Percentiles rank a stretch among this genome's conserved stretches.
Conservation (phyloP, 495 filamentous ascomycete species). For the Beverwykella pulmonaria region DNA sequence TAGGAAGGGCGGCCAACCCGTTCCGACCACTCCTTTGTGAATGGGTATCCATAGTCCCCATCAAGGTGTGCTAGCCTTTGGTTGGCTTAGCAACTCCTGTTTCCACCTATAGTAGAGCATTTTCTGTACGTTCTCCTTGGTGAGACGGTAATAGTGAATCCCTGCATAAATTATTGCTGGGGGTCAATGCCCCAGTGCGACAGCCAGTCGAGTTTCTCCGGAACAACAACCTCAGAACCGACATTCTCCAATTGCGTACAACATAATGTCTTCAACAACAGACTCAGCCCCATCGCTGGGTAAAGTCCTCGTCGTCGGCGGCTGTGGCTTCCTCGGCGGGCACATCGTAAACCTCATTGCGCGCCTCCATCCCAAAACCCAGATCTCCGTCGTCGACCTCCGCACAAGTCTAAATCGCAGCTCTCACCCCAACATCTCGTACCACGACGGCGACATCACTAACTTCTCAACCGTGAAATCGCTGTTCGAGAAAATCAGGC, state of each 20-base stretch:
- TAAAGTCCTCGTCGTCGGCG: conserved; percentile 55
- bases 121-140: too few species aligned
- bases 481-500: conserved; percentile 70
- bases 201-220: background rate
- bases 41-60: too few species aligned
- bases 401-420: conserved; percentile 72
- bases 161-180: background rate
- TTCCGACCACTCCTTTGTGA: too few species aligned
- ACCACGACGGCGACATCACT: conserved; percentile 88
- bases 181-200: background rate
- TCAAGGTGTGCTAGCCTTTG: too few species aligned
- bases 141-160: too few species aligned
- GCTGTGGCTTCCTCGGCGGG: conserved; percentile 58
- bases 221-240: background rate
- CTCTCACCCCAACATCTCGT: conserved; percentile 64
- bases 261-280: conserved; percentile 14
- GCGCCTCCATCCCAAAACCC: conserved; percentile 52
- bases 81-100: too few species aligned
- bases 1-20: too few species aligned
- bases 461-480: conserved; percentile 63
- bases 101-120: too few species aligned
- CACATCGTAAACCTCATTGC: conserved; percentile 56
- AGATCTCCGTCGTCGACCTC: conserved; percentile 85
- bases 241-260: background rate
- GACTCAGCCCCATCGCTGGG: conserved; percentile 36